Conservation (phyloP, 75 land plant species). For the Cryptomeria japonica region DNA sequence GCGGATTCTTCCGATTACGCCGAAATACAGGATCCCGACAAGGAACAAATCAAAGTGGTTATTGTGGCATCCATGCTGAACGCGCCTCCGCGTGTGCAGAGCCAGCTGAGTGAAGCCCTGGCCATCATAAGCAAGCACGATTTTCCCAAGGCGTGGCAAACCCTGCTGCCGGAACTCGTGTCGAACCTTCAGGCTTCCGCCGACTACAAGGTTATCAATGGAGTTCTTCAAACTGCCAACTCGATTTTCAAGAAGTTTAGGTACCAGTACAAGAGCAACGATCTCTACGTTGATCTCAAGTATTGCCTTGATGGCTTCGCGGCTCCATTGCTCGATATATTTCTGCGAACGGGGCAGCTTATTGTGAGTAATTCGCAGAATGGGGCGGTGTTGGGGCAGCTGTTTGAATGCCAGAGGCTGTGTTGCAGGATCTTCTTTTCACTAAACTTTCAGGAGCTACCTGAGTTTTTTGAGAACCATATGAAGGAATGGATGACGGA, state of each 20-base stretch:
- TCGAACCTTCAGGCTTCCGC: slow-evolving; percentile 33
- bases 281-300: slow-evolving; percentile 78
- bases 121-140: slow-evolving; percentile 81
- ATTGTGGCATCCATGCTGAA: slow-evolving; percentile 74
- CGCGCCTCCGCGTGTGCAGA: slow-evolving; percentile 62
- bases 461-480: slow-evolving; percentile 97
- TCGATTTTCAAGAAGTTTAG: slow-evolving; percentile 92
- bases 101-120: slow-evolving; percentile 85
- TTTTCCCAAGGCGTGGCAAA: slow-evolving; percentile 80
- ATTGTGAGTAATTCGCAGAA: slow-evolving; percentile 27
- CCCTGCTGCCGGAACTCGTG: slow-evolving; percentile 89
- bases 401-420: slow-evolving; percentile 82
- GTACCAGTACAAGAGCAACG: slow-evolving; percentile 69
- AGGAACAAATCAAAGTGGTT: slow-evolving; percentile 71
- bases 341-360: slow-evolving; percentile 59
- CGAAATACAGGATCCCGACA: slow-evolving; percentile 47
- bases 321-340: slow-evolving; percentile 79
- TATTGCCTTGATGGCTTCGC: slow-evolving; percentile 92
- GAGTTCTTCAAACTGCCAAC: slow-evolving; percentile 77
- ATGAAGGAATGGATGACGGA: slow-evolving; percentile 98
- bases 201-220: slow-evolving; percentile 70
- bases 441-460: slow-evolving; percentile 91
- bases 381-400: slow-evolving; percentile 30
- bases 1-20: background rate
- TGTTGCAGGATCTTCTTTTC: slow-evolving; percentile 94